Evolutionary conservation across 2,329 filamentous ascomycete genomes (phyloP).

Genomic region (Cytospora piceae): DNA sequence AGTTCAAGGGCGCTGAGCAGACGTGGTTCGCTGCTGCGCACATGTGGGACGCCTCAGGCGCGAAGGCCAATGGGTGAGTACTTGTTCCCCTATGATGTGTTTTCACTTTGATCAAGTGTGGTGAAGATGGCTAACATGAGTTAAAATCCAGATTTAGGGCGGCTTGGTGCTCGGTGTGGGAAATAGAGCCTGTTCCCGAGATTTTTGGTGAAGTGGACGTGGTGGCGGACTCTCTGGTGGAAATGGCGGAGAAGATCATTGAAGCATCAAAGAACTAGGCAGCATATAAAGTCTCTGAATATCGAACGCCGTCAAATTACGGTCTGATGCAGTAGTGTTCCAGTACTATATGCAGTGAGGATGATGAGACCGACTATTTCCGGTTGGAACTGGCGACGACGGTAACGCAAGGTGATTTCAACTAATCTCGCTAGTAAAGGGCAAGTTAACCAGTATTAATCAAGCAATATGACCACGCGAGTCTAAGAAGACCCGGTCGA

Average conservation of each 20-base stretch:
- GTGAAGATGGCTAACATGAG: neutral
- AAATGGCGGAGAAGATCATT: slow-evolving; percentile 51
- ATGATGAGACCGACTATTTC: too few species aligned
- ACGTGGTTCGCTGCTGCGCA: slow-evolving; percentile 64
- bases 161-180: slow-evolving; percentile 57
- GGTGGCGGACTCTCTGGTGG: slow-evolving; percentile 48
- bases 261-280: slow-evolving; percentile 31
- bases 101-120: neutral
- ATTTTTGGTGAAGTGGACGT: slow-evolving; percentile 59
- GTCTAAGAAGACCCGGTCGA: too few species aligned
- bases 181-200: slow-evolving; percentile 53
- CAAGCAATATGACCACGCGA: too few species aligned
- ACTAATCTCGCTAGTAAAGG: too few species aligned
- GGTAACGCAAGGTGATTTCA: too few species aligned
- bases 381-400: too few species aligned
- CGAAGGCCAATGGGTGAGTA: slow-evolving; percentile 48
- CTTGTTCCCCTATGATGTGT: neutral
- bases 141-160: slow-evolving; percentile 45
- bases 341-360: too few species aligned
- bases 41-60: slow-evolving; percentile 62
- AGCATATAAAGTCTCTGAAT: too few species aligned
- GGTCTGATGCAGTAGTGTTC: neutral
- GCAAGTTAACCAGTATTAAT: too few species aligned
- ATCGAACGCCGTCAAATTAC: neutral
- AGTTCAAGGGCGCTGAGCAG: slow-evolving; percentile 42